Base-by-base conservation (phyloP, 2,329 filamentous ascomycete species). In the Colletotrichum incanum region DNA sequence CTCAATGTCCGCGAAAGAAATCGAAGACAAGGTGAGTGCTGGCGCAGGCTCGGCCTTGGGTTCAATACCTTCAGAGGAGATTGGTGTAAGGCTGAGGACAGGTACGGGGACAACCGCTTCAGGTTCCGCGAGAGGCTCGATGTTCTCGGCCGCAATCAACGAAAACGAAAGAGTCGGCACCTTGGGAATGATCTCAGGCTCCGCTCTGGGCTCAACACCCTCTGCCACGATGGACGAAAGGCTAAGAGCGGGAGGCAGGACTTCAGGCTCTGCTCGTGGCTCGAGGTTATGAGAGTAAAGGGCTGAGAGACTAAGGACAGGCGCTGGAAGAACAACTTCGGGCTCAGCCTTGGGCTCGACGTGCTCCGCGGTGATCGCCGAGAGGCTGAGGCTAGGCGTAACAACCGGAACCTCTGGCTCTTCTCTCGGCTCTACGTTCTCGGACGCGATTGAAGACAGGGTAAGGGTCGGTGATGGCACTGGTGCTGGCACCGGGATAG, bases 1-100 rank as follows among this genome's bases (percentile, higher is more conserved):
- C 75, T 85, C 82, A 26, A 89, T 79, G 60, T 81, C 74, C 75
- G 88, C 78, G 1, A 77, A 77, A 12, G 77, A 60, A 37, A 84
- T 76, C 5, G 77, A 75, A 9, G 81, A 80, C 68, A 82, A 61
- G 52, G 68, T 77, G 52, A 82, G 67, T 6, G 72, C 67, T 2
- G 80, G 78, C 43, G 74, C 78, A 20, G 76, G 78, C 61, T 81
- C 79, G 65, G 79, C 80, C 50, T 74, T 73, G 6, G 80, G 81
- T 68, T 84, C 82, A 26, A 82, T 78, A 16, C 71, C 60, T 69
- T 81, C 77, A 7, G 77, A 77, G 18, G 75, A 56, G 59, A 83
- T 80, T 26, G 78, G 74, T n/a, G 78, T 82, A 69, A 80, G 78
- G 73, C 76, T 82, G 59, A 82, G 79, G n/a, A 77, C 65, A 12